Base-by-base conservation (phyloP, 768 basidiomycete species). In the Trametes elegans region DNA sequence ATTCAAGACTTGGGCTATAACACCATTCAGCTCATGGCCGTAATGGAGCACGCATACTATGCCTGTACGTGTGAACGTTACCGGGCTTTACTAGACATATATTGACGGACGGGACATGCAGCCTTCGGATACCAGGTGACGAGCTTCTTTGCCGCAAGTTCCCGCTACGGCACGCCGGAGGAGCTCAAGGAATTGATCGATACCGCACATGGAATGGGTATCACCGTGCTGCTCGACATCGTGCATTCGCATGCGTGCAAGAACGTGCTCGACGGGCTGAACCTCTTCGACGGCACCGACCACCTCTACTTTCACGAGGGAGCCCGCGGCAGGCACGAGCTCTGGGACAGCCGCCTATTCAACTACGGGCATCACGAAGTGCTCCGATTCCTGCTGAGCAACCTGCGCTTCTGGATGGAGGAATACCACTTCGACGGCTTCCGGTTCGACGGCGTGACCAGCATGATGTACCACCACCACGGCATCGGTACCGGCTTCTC, bases 191-290 rank as follows among this genome's bases (percentile, higher is more conserved):
- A 95, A 64, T 83, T 99, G 31, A 80, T 99, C 58, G 97, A 99
- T 70, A 91, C 88, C 19, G 97, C 97, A 0, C 97, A 99, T 66
- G 86, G 85, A 28, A 80, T 98, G 80, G 96, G 94, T 7, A 73
- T 99, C 55, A 88, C 89, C 2, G 92, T 99, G 35, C 85, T 99
- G 42, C 84, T 99, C 43, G 97, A 99, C 65, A 83, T 99, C 48
- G 96, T 99, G 0, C 97, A 99, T 73, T 97, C 93, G 16, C 97
- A 99, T 73, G 96, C 97, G 3, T 94, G 88, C 78, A 99, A 98
- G 74, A 99, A 99, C 66, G 87, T 96, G 32, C 78, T 93, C 39
- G 97, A 99, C 65, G 97, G 97, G 34, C 72, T 99, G 47, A 99
- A 98, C 70, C 77, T 84, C 66, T 99, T 97, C 65, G 97, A 99